Conservation (phyloP, 1,139 yeast genomes). For the Entelexis paramagnoliae region DNA sequence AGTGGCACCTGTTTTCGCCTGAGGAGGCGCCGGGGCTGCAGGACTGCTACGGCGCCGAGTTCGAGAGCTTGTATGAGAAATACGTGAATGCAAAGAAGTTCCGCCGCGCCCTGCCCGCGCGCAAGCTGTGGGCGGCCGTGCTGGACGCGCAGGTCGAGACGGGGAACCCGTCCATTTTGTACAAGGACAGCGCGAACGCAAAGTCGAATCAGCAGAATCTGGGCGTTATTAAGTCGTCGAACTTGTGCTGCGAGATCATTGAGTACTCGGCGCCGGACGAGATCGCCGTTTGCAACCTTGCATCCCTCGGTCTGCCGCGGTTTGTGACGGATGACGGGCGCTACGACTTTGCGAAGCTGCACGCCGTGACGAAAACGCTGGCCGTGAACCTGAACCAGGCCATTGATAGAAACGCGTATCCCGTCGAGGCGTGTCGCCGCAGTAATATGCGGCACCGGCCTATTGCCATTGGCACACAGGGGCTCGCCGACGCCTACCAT, state of each 20-base stretch:
- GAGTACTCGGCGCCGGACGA: slow-evolving; percentile 70
- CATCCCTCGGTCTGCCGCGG: slow-evolving; percentile 65
- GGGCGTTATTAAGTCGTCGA: slow-evolving; percentile 70
- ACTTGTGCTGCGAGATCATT: slow-evolving; percentile 73
- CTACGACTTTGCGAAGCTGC: slow-evolving; percentile 62
- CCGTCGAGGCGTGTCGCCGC: slow-evolving; percentile 52
- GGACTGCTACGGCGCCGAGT: slow-evolving; percentile 62
- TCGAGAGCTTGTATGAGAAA: slow-evolving; percentile 48
- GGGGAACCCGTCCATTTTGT: slow-evolving; percentile 73
- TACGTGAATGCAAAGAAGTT: slow-evolving; percentile 57
- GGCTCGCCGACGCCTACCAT: slow-evolving; percentile 73
- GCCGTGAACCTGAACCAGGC: slow-evolving; percentile 62
- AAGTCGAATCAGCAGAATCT: slow-evolving; percentile 69
- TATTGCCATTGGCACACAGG: slow-evolving; percentile 81
- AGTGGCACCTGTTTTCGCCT: slow-evolving; percentile 73
- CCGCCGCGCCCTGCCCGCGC: slow-evolving; percentile 53
- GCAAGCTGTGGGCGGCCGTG: slow-evolving; percentile 65
- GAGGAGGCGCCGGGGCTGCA: slow-evolving; percentile 64
- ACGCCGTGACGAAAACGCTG: slow-evolving; percentile 59
- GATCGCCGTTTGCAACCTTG: slow-evolving; percentile 75
- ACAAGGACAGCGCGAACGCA: slow-evolving; percentile 68
- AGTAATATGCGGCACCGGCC: slow-evolving; percentile 74
- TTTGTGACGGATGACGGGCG: slow-evolving; percentile 38
- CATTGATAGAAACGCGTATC: slow-evolving; percentile 69
- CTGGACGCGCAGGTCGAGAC: slow-evolving; percentile 74